Evolutionary conservation across 768 basidiomycete genomes (phyloP), one percentile per base, ranked within the genome.

Genomic region (Russula abietina): DNA sequence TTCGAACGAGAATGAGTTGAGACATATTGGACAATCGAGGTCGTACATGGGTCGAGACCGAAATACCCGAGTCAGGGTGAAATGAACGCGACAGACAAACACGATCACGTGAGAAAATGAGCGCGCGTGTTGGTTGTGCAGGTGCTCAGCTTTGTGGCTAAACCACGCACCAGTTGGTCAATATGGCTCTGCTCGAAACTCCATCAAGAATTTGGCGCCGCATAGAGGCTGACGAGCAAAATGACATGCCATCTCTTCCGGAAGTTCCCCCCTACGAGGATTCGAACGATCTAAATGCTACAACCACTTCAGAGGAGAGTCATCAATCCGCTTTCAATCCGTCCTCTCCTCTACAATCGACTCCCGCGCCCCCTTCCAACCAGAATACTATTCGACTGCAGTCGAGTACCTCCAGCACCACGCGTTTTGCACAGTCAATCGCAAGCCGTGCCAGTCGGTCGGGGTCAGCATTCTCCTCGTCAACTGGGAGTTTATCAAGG

Each of bases 131-230:
- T 51, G 30, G 32, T 41, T 46, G 5, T 11, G 46, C 3, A 17
- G 26, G n/a, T 19, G 16, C 52, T 30, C n/a, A 16, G 33, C 33
- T 50, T 33, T 54, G 51, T 54, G 52, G 19, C 48, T 38, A 22
- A 19, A 33, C 16, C 24, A 5, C 46, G 28, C 11, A 41, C 19
- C 38, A n/a, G 14, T 28, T 26, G 17, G 16, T 53, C 46, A 17
- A 32, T 51, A 70, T 67, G 36, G 60, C 64, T 22, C 69, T 73
- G 30, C 68, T 77, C 10, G 91, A 93, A 73, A 93, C 91, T 17
- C 91, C 91, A 0, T 93, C 91, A 28, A 80, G 90, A 49, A 85
- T 93, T 70, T 89, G 87, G 87, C 81, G 91, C 32, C 82, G 91
- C 51, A 91, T 93, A 55, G 84, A 93, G 72, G 86, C 81, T 0